Evolutionary conservation across 257 asterid species (phyloP), one percentile per base, ranked within the genome.

Genomic region (Ballota nigra): DNA sequence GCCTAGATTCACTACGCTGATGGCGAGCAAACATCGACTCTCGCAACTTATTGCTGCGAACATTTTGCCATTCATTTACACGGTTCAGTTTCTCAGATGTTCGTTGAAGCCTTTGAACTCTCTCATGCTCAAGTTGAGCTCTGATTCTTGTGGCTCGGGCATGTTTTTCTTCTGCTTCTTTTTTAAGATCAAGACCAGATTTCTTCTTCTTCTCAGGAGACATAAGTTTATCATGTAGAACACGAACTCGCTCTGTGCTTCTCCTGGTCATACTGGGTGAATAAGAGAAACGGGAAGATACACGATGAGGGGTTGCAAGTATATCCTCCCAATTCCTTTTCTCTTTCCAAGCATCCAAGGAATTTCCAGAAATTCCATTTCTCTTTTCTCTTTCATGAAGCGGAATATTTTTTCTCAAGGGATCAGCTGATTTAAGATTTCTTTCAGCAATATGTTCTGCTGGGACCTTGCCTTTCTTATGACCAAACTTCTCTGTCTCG

Each of bases 341-440:
- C 86, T 91, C 99, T 86, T 89, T 95, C 99, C 99, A 95, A 57
- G 98, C 99, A 88, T 91, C 97, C 96, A 95, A 81, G 45, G 93
- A 90, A 73, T 80, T 87, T 80, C 83, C 84, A n/a, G 83, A 79
- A 76, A 66, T 78, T 62, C 87, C 95, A 70, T 81, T 84, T 87
- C 82, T 81, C 86, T 77, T 94, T 63, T 89, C 97, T 82, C 86
- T 86, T 72, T 89, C 97, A 33, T 82, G 75, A 77, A 60, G 51
- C 66, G 83, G 79, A 67, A 69, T 64, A 66, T 82, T 83, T 75
- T 86, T 82, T 85, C 80, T 86, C 74, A 74, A 45, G 40, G 78
- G 74, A 77, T 94, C 92, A 51, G 84, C 82, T 71, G 87, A 71
- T 77, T 75, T 89, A 47, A 74, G 59, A 71, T 78, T 80, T 80